phyloP scores from a whole-genome alignment of 805 yeast species.

The Lipomyces spencermartinsiae region DNA sequence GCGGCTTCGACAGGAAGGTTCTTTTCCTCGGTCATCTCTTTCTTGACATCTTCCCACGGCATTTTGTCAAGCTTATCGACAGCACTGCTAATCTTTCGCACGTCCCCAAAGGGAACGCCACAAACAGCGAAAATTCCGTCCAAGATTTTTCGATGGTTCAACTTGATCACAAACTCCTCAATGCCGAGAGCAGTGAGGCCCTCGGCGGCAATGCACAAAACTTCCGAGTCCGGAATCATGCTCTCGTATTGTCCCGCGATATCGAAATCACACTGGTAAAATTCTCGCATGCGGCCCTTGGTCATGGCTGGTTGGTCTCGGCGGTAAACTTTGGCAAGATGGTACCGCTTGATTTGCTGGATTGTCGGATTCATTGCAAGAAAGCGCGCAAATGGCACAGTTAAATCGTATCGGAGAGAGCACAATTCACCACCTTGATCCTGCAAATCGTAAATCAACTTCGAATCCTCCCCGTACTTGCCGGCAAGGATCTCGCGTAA shows the following conservation, averaged over 20 bases:
- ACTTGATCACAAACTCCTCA: constrained; percentile 84
- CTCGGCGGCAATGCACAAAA: constrained; percentile 78
- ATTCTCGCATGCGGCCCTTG: constrained; percentile 99
- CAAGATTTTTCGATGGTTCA: constrained; percentile 93
- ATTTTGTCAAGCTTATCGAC: constrained; percentile 95
- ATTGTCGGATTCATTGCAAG: constrained; percentile 91
- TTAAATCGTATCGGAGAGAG: constrained; percentile 92
- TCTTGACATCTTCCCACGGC: constrained; percentile 94
- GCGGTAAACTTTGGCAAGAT: constrained; percentile 97
- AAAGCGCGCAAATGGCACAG: constrained; percentile 97
- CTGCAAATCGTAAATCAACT: constrained; percentile 91
- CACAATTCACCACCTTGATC: constrained; percentile 99
- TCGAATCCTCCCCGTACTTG: constrained; percentile 98
- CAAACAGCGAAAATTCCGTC: constrained; percentile 96
- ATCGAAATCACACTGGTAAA: constrained; percentile 98
- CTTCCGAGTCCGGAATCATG: constrained; percentile 97
- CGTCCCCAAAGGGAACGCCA: constrained; percentile 94
- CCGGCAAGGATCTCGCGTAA: constrained; percentile 94
- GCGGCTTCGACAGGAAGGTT: constrained; percentile 91
- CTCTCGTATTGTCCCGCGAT: constrained; percentile 90
- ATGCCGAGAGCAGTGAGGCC: constrained; percentile 86
- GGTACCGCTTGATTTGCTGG: constrained; percentile 88
- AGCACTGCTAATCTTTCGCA: constrained; percentile 90
- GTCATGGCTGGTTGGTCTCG: constrained; percentile 99
- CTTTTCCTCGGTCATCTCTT: constrained; percentile 91